These are phyloP conservation scores for Ophiostoma tasmaniense DNA, from an alignment of 2,329 filamentous ascomycete genomes.

Conservation along the genomic window DNA sequence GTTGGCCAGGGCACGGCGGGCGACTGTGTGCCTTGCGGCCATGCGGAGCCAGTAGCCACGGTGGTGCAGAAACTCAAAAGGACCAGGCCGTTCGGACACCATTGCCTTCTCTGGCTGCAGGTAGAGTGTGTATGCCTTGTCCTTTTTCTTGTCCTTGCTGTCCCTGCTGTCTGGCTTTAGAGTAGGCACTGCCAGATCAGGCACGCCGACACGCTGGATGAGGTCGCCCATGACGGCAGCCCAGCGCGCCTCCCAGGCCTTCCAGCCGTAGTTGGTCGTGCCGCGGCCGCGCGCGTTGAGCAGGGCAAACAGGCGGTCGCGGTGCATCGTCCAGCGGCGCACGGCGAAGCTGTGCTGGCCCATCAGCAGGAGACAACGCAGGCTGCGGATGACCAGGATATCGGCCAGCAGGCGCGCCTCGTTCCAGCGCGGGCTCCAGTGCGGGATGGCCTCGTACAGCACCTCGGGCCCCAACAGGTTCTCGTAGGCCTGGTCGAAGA, in stretches of 20 bases:
- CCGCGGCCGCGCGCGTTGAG: constrained; percentile 78
- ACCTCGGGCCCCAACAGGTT: constrained; percentile 73
- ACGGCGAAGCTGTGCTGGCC: constrained; percentile 71
- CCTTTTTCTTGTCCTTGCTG: not conserved
- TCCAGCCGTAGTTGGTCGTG: constrained; percentile 83
- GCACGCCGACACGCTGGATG: constrained; percentile 45
- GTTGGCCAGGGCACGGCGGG: constrained; percentile 45
- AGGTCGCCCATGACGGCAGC: constrained; percentile 53
- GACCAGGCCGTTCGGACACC: constrained; percentile 48
- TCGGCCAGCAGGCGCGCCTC: constrained; percentile 87
- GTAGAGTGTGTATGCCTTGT: constrained; percentile 19
- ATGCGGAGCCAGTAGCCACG: constrained; percentile 58
- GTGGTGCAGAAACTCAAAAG: constrained; percentile 58
- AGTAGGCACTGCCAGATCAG: constrained; percentile 33
- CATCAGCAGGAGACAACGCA: constrained; percentile 76
- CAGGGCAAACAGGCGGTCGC: constrained; percentile 63
- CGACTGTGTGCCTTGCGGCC: constrained; percentile 48
- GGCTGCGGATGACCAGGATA: constrained; percentile 65
- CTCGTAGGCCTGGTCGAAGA: constrained; percentile 82
- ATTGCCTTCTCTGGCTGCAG: constrained; percentile 51
- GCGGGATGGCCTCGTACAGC: constrained; percentile 70
- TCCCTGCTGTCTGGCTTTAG: too few relatives aligned
- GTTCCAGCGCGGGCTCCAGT: constrained; percentile 84
- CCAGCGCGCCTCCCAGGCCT: constrained; percentile 82
- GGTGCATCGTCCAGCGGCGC: constrained; percentile 71